phyloP scores from a whole-genome alignment of 306 rosid species.

The Fragaria ananassa region DNA sequence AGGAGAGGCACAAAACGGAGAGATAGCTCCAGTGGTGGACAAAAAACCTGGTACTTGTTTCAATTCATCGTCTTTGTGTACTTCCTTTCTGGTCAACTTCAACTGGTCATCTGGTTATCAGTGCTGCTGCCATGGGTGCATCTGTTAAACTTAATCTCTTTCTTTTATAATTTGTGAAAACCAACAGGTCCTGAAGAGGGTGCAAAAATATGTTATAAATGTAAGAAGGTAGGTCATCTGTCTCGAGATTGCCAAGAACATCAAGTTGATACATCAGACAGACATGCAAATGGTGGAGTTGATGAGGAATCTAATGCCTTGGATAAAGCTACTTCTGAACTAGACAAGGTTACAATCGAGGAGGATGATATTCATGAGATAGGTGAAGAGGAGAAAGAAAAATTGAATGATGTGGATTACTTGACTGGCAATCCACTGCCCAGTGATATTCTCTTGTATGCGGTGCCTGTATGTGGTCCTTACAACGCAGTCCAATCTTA shows the following conservation, averaged over 20 bases:
- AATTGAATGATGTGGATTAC: slow-evolving; percentile 85
- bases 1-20: slow-evolving; percentile 41
- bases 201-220: slow-evolving; percentile 83
- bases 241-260: slow-evolving; percentile 85
- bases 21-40: slow-evolving; percentile 36
- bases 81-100: slow-evolving; percentile 5
- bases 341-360: slow-evolving; percentile 77
- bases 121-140: background rate
- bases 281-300: slow-evolving; percentile 43
- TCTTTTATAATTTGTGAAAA: slow-evolving; percentile 1
- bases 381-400: slow-evolving; percentile 92
- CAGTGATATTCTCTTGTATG: slow-evolving; percentile 79
- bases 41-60: slow-evolving; percentile 35
- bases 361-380: slow-evolving; percentile 95
- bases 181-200: slow-evolving; percentile 60
- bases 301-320: slow-evolving; percentile 36
- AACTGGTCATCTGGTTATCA: background rate
- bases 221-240: slow-evolving; percentile 89
- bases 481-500: slow-evolving; percentile 80
- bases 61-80: slow-evolving; percentile 31
- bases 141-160: background rate
- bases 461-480: slow-evolving; percentile 93
- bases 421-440: slow-evolving; percentile 93
- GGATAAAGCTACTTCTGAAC: slow-evolving; percentile 31
- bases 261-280: slow-evolving; percentile 33